A percentile compares a stretch with the other conserved stretches of the same genome.
Evolutionary conservation across 352 stramenopile genomes (phyloP).

Genomic region (Pythium phragmitis): DNA sequence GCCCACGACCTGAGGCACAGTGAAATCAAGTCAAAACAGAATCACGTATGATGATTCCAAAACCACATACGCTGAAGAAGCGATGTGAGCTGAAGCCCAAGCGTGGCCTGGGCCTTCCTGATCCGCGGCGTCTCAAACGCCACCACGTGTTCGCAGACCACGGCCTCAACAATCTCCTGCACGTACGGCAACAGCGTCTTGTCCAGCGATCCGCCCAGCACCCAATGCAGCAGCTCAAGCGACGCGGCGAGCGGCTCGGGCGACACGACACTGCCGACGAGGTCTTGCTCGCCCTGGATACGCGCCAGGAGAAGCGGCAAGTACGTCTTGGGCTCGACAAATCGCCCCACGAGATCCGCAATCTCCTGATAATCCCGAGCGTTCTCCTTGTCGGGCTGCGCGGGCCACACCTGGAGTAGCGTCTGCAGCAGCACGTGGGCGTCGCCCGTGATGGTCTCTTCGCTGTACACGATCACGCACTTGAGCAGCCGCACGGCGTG

Average conservation of each 20-base stretch:
- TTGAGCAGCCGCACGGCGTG: conserved; percentile 88
- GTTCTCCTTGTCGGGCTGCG: conserved; percentile 15
- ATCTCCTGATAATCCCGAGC: conserved; percentile 26
- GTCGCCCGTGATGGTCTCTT: conserved; percentile 93
- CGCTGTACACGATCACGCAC: conserved; percentile 90
- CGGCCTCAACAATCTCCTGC: conserved; percentile 46
- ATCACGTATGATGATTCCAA: background rate
- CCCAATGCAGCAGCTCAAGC: conserved; percentile 49
- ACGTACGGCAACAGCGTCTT: conserved; percentile 59
- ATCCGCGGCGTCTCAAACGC: conserved; percentile 42
- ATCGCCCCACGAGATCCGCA: conserved; percentile 60
- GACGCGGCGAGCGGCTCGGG: conserved; percentile 27
- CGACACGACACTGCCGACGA: conserved; percentile 29
- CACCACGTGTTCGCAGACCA: conserved; percentile 38
- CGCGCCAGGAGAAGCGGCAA: conserved; percentile 60
- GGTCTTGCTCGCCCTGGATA: conserved; percentile 52
- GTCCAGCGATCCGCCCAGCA: conserved; percentile 62
- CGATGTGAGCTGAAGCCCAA: conserved; percentile 36
- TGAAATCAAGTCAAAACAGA: background rate
- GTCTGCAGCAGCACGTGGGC: conserved; percentile 72
- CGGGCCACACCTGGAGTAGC: conserved; percentile 54
- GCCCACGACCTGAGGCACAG: conserved; percentile 33
- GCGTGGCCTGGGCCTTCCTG: conserved; percentile 32
- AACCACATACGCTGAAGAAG: conserved; percentile 48
- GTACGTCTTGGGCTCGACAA: conserved; percentile 65